Base-by-base conservation (phyloP, 2,329 filamentous ascomycete species). In the Diaporthe ilicicola region DNA sequence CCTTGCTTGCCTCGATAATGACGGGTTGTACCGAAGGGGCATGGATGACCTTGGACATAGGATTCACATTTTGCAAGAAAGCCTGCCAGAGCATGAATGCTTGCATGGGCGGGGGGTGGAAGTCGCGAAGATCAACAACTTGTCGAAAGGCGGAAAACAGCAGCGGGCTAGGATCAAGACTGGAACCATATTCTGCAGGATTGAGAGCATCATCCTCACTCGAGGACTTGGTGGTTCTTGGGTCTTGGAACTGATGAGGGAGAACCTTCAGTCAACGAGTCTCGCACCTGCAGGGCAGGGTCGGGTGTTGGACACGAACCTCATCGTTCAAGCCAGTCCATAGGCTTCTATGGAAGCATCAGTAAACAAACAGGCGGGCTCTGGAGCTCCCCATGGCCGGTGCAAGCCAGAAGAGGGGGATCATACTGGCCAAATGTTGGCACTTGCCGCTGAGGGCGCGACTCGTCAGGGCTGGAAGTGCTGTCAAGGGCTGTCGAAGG, bases 41-140 rank as follows among this genome's bases (percentile, higher is more conserved):
- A 73, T 88, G 85, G 7, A 87, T 81, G 19, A 88, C 74, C 72
- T 88, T 88, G 65, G 85, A 82, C 24, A 89, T 75, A 1, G 86
- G 86, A 72, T 88, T 85, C 50, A 89, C 82, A 70, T 88, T 87
- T 24, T 84, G 81, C 0, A 87, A 77, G 64, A 85, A 88, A 1
- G 80, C 77, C 72, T 87, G 82, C 86, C 86, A 88, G 0, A 89
- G 78, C 56, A 81, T 61, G 55, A 76, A 76, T 0, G 74, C 70
- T 37, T 74, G 72, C 51, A 75, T 82, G 2, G 78, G 73, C 12
- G 78, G 78, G 2, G 86, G 76, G 65, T 84, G 78, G 29, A 81
- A 73, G 27, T 76, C 73, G 48, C 76, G 54, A 17, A 76, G 56
- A 19, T 67, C 67, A 37, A 55, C 59, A 22, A 54, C 59, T 22